These are phyloP conservation scores for Alternaria postmessia DNA, from an alignment of 2,329 filamentous ascomycete species.

Conservation along the genomic window DNA sequence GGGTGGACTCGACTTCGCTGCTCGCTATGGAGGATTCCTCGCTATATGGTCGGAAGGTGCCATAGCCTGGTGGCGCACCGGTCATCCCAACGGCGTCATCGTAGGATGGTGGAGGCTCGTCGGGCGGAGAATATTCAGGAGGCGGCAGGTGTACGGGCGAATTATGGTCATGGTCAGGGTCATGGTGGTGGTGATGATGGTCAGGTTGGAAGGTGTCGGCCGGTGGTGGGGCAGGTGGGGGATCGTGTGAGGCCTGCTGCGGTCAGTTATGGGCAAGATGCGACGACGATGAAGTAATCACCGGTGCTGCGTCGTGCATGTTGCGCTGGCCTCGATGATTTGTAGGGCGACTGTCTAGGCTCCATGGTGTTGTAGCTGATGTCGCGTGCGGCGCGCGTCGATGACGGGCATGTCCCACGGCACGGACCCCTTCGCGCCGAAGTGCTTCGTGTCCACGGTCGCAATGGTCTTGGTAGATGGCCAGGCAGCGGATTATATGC, in stretches of 20 bases:
- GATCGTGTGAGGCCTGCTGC: constrained; percentile 12
- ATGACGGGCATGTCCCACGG: constrained; percentile 22
- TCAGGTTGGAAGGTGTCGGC: background rate
- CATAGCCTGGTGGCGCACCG: constrained; percentile 40
- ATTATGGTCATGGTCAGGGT: constrained; percentile 7
- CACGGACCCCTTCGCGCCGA: constrained; percentile 23
- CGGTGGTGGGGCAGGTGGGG: constrained; percentile 22
- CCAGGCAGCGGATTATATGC: constrained; percentile 28
- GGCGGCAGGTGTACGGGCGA: constrained; percentile 8
- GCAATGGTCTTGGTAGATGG: constrained; percentile 18
- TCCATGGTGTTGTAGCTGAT: constrained; percentile 15
- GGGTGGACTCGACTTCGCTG: constrained; percentile 36
- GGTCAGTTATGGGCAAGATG: background rate
- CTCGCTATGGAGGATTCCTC: constrained; percentile 42
- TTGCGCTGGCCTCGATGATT: constrained; percentile 2
- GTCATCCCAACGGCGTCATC: constrained; percentile 40
- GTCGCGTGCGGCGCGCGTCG: constrained; percentile 24
- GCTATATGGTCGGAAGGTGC: constrained; percentile 39
- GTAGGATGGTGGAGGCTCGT: constrained; percentile 46
- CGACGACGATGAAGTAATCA: background rate
- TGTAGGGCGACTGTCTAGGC: background rate
- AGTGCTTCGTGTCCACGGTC: constrained; percentile 23
- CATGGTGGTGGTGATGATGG: background rate
- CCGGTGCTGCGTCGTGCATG: constrained; percentile 23
- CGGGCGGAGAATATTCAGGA: constrained; percentile 18